Base-by-base conservation (phyloP, 2,329 filamentous ascomycete species). In the Paraconiothyrium brasiliense region DNA sequence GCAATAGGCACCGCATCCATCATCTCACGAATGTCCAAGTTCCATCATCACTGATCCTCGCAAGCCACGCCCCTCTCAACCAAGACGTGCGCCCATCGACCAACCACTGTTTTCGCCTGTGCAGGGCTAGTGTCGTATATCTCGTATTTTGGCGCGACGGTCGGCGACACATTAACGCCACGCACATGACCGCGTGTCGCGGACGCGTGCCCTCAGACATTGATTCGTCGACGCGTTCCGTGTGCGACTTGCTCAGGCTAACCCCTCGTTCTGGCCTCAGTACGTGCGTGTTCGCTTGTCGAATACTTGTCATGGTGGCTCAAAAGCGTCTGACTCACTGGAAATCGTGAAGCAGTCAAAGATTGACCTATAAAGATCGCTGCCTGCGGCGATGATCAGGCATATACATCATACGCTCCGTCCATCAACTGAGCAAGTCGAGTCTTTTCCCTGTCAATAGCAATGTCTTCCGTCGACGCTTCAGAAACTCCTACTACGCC, bases 151-250 rank as follows among this genome's bases (percentile, higher is more conserved):
- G 41, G 52, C 27, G 35, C 49, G 30, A 27, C 24, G 52, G 20
- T 37, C 41, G 43, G 27, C 54, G 27, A 20, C 37, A 24, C 7
- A 20, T 20, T 9, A 7, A 30, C 55, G 61, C 59, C 61, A 60
- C 54, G 55, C 64, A 66, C 59, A 47, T 66, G 64, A 64, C 52
- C 52, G 57, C 64, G 64, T 58, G 63, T 56, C 43, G 59, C 43
- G 16, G 20, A 30, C 35, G 55, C 62, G 56, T 58, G 55, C 39
- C 55, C 39, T 54, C 60, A 50, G 56, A 54, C 22, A 48, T 13
- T 56, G 57, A 59, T 59, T 59, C 57, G 57, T 43, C 48, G 55
- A 39, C 49, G 48, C 39, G 43, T 46, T 35, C 32, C 49, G 32
- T 27, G 32, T n/a, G 49, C 49, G 16, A 8, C 20, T 16, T 50